Evolutionary conservation across 768 basidiomycete species (phyloP), one percentile per base, ranked within the genome.

Genomic region (Leccinum truebloodii): DNA sequence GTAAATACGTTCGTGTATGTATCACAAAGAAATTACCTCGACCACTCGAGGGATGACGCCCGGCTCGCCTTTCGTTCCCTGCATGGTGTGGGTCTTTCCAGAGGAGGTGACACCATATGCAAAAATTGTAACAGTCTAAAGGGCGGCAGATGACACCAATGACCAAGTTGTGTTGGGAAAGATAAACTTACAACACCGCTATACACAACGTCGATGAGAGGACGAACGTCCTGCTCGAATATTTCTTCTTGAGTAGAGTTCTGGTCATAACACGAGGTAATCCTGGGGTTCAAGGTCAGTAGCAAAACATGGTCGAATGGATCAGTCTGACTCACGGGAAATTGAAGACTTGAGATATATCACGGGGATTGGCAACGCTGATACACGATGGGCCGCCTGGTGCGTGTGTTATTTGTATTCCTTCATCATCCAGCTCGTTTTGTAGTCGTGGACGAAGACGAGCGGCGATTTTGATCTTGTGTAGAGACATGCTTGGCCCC

Each of bases 51-150:
- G 92, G 64, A 95, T 95, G 57, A 95, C 87, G 1, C 94, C 94
- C n/a, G 90, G 90, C 34, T 90, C 81, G 1, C 78, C 52, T 39
- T 75, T 80, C 7, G 81, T 86, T 39, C 94, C 94, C 75, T 95
- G 93, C 91, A 96, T 95, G 0, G 94, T 96, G 72, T 94, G 86
- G 0, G 93, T 95, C 78, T 94, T 95, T 18, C 93, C 94, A 6
- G 90, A 92, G 2, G 91, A 93, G 10, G 92, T 95, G 13, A 94
- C 92, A 7, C 94, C 94, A 73, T 95, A 95, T 1, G 92, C 90
- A 64, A 95, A 94, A 16, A 95, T 86, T 10, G 92, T 94, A 4
- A 92, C 86, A 0, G 89, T 93, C 90, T 92, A 20, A 52, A 54
- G 26, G 26, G 34, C 6, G 26, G 35, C 14, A 37, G 50, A 32